These are phyloP conservation scores for Eucalyptus marginata DNA, from an alignment of 345 rosid species.

Conservation along the genomic window DNA sequence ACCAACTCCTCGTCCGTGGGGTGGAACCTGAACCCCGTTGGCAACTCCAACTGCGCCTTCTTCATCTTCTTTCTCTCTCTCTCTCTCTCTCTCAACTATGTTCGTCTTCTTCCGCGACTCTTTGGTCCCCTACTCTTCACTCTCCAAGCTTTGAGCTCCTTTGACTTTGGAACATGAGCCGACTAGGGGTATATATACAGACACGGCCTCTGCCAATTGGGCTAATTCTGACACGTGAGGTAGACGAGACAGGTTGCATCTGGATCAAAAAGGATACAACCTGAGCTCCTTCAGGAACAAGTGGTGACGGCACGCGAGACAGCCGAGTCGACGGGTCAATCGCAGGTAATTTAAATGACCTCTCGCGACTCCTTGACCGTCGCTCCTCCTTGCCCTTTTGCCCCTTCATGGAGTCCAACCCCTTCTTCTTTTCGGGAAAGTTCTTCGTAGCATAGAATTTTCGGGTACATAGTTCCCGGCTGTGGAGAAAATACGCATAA, in stretches of 20 bases:
- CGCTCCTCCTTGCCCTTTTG: neutral
- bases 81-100: neutral
- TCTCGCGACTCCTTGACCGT: neutral
- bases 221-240: neutral
- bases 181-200: neutral
- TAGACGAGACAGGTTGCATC: neutral
- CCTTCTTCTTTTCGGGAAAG: neutral
- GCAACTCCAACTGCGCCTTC: conserved; percentile 37
- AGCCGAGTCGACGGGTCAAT: neutral
- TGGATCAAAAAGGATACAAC: neutral
- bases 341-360: neutral
- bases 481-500: neutral
- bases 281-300: neutral
- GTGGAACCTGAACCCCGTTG: conserved; percentile 89
- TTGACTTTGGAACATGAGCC: neutral
- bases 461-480: neutral
- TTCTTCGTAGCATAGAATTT: neutral
- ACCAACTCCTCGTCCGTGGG: conserved; percentile 94
- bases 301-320: neutral
- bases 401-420: neutral
- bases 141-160: neutral
- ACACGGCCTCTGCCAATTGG: neutral
- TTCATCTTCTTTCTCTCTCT: neutral
- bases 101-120: neutral
- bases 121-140: neutral